A percentile compares a stretch with the other conserved stretches of the same genome.
phyloP scores from a whole-genome alignment of 1,284 basidiomycete genomes.

The Leccinum subrobustum region DNA sequence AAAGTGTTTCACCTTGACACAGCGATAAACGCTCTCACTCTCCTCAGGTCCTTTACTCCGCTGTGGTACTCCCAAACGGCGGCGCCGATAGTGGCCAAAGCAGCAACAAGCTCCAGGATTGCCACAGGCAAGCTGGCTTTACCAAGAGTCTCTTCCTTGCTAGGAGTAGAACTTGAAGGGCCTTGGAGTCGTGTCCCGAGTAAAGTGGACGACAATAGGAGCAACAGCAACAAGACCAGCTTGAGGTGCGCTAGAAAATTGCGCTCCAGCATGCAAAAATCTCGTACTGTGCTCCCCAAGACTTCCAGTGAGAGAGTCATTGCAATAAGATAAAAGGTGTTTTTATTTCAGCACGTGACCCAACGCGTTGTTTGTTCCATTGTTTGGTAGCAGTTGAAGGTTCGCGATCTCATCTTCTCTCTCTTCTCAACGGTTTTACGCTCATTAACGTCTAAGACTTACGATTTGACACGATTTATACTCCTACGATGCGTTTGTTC shows the following conservation, averaged over 20 bases:
- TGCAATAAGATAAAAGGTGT: neutral
- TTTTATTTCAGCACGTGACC: constrained; percentile 19
- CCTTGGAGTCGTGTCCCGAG: constrained; percentile 57
- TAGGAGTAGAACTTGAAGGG: constrained; percentile 14
- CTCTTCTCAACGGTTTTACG: constrained; percentile 24
- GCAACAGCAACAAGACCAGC: constrained; percentile 59
- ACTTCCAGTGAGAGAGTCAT: constrained; percentile 33
- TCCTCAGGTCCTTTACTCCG: constrained; percentile 53
- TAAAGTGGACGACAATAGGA: constrained; percentile 62
- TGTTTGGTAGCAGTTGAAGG: constrained; percentile 49
- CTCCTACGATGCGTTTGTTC: constrained; percentile 59
- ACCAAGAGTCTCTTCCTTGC: constrained; percentile 12
- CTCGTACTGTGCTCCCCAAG: constrained; percentile 53
- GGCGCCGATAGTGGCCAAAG: constrained; percentile 52
- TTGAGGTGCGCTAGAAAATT: constrained; percentile 68
- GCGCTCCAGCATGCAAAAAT: constrained; percentile 74
- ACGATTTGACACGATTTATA: constrained; percentile 30
- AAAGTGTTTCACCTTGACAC: constrained; percentile 51
- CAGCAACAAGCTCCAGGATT: constrained; percentile 45
- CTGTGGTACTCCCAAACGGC: constrained; percentile 65
- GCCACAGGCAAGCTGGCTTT: constrained; percentile 30
- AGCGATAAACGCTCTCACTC: constrained; percentile 56
- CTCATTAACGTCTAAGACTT: constrained; percentile 28
- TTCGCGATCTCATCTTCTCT: constrained; percentile 18
- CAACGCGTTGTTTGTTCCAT: constrained; percentile 34